These are phyloP conservation scores for Lepidium aucheri DNA, from an alignment of 345 rosid species.

Conservation along the genomic window DNA sequence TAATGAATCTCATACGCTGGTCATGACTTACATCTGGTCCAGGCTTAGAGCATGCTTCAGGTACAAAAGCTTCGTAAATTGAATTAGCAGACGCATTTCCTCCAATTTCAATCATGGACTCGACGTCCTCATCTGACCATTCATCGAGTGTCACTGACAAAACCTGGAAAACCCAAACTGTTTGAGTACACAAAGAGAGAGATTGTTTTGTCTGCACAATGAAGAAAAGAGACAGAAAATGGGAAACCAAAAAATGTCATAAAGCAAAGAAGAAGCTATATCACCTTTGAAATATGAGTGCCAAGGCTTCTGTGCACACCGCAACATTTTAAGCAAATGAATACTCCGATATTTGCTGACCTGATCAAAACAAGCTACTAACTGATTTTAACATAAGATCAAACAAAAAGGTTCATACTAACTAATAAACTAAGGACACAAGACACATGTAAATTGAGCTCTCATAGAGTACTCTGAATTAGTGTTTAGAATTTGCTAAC, in stretches of 20 bases:
- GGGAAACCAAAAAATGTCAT: background rate
- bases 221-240: background rate
- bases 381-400: background rate
- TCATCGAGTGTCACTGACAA: constrained; percentile 85
- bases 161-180: too few species aligned
- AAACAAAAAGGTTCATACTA: background rate
- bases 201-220: too few species aligned
- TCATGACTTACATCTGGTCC: constrained; percentile 63
- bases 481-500: background rate
- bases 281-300: constrained; percentile 84
- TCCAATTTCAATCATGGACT: constrained; percentile 48
- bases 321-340: constrained; percentile 92
- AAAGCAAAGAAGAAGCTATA: background rate
- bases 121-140: constrained; percentile 89
- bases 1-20: constrained; percentile 67
- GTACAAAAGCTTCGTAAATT: constrained; percentile 71
- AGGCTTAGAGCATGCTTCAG: constrained; percentile 52
- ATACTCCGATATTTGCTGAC: constrained; percentile 64
- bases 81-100: constrained; percentile 65
- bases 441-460: background rate
- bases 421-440: background rate
- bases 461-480: background rate
- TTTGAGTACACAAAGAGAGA: too few species aligned
- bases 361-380: constrained; percentile 38
- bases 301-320: constrained; percentile 96